Conservation (phyloP, 345 rosid species). For the Linum trigynum region DNA sequence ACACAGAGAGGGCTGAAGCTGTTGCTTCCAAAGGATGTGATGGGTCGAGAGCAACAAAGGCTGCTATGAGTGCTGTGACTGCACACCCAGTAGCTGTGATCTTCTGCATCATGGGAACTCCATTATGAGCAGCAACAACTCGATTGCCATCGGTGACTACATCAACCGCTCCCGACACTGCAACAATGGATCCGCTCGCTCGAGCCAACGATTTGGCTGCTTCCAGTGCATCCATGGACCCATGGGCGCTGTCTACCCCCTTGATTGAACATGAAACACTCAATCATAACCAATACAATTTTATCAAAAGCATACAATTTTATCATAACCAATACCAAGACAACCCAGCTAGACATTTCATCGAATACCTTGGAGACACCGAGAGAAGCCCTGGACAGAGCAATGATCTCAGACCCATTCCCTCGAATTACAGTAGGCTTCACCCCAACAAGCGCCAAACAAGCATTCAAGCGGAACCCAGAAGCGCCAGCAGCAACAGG, state of each 20-base stretch:
- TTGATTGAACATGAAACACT: conserved; percentile 23
- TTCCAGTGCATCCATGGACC: conserved; percentile 65
- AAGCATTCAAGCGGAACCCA: conserved; percentile 54
- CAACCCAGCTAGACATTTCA: background rate
- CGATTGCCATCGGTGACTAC: conserved; percentile 60
- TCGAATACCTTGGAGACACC: conserved; percentile 45
- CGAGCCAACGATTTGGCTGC: conserved; percentile 71
- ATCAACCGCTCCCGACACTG: conserved; percentile 75
- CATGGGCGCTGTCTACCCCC: conserved; percentile 78
- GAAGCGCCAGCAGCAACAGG: conserved; percentile 88
- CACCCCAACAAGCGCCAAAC: conserved; percentile 56
- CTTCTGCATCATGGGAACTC: conserved; percentile 77
- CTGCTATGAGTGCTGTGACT: conserved; percentile 64
- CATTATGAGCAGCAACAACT: conserved; percentile 56
- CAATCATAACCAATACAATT: background rate
- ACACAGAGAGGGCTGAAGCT: conserved; percentile 63
- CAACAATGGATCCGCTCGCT: conserved; percentile 53
- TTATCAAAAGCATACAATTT: background rate
- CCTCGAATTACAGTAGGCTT: conserved; percentile 73
- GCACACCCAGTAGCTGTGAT: conserved; percentile 87
- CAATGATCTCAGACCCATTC: conserved; percentile 74
- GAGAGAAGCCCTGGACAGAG: conserved; percentile 51
- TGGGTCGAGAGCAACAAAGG: conserved; percentile 63
- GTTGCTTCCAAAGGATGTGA: conserved; percentile 59
- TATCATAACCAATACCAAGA: background rate